Evolutionary conservation across 305 asterid species (phyloP).

Genomic region (Striga hermonthica): DNA sequence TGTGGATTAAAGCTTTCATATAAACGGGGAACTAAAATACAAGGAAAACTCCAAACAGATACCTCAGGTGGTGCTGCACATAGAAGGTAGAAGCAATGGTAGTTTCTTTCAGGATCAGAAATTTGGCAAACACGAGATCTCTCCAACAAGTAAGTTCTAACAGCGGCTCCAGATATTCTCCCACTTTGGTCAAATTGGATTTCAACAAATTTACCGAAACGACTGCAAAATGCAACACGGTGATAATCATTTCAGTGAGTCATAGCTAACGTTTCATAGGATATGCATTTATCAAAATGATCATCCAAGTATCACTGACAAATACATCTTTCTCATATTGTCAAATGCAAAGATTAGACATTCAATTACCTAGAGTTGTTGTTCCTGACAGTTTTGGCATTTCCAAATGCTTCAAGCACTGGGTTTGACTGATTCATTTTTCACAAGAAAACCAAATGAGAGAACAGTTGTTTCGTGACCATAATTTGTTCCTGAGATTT

Average conservation of each 20-base stretch:
- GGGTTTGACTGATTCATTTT: slow-evolving; percentile 56
- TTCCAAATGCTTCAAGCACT: slow-evolving; percentile 73
- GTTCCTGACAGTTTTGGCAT: slow-evolving; percentile 69
- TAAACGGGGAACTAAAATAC: too few relatives aligned
- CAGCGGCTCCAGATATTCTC: slow-evolving; percentile 86
- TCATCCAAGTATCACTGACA: too few relatives aligned
- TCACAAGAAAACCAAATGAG: too few relatives aligned
- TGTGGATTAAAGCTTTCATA: too few relatives aligned
- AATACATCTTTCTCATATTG: too few relatives aligned
- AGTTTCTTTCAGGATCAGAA: slow-evolving; percentile 90
- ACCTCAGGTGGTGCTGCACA: slow-evolving; percentile 90
- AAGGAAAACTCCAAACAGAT: slow-evolving; percentile 11
- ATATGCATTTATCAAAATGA: too few relatives aligned
- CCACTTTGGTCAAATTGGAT: slow-evolving; percentile 76
- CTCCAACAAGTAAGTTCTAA: slow-evolving; percentile 82
- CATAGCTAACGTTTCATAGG: slow-evolving; percentile 18
- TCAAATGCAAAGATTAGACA: slow-evolving; percentile 1
- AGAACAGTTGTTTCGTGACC: too few relatives aligned
- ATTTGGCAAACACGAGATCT: slow-evolving; percentile 91
- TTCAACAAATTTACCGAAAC: slow-evolving; percentile 90
- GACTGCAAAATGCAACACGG: slow-evolving; percentile 42
- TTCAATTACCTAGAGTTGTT: slow-evolving; percentile 62
- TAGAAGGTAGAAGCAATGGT: slow-evolving; percentile 87
- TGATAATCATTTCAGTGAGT: slow-evolving; percentile 19
- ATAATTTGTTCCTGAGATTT: too few relatives aligned